Conservation (phyloP, 768 basidiomycete species). For the Macrolepiota albuminosa region DNA sequence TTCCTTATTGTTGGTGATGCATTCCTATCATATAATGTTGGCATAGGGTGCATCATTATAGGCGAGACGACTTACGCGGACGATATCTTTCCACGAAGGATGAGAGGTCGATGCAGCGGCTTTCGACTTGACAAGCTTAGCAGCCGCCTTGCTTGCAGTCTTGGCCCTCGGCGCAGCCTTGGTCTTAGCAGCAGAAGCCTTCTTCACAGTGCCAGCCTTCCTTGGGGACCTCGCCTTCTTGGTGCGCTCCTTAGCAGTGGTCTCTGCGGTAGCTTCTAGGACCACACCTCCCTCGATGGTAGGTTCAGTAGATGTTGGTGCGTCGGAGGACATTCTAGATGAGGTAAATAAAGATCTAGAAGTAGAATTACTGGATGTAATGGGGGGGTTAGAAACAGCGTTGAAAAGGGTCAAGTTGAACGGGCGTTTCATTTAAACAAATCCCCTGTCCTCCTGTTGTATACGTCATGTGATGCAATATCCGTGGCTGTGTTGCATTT, state of each 20-base stretch:
- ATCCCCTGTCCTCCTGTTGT: slow-evolving; percentile 7
- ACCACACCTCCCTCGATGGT: slow-evolving; percentile 7
- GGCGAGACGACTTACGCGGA: slow-evolving; percentile 32
- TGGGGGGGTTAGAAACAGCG: slow-evolving; percentile 12
- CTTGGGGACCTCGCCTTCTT: slow-evolving; percentile 18
- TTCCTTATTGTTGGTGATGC: slow-evolving; percentile 60
- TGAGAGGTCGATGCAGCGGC: slow-evolving; percentile 25
- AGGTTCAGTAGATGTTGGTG: slow-evolving; percentile 18
- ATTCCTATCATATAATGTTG: slow-evolving; percentile 45
- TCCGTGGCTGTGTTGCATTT: slow-evolving; percentile 38
- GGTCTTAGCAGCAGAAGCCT: slow-evolving; percentile 13
- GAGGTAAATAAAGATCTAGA: slow-evolving; percentile 1
- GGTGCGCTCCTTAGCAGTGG: slow-evolving; percentile 12
- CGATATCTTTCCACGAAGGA: slow-evolving; percentile 54
- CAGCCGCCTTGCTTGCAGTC: slow-evolving; percentile 20
- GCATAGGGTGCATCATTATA: background rate
- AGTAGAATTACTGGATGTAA: background rate
- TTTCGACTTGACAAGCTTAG: slow-evolving; percentile 24
- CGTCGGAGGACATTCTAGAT: slow-evolving; percentile 22
- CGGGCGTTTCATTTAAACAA: slow-evolving; percentile 25
- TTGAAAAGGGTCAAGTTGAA: slow-evolving; percentile 16
- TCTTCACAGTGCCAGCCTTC: slow-evolving; percentile 17
- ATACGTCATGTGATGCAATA: slow-evolving; percentile 19
- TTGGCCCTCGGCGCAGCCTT: slow-evolving; percentile 24
- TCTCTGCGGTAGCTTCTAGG: slow-evolving; percentile 1